Percentiles rank a stretch among this genome's conserved stretches.
Evolutionary conservation across 352 stramenopile species (phyloP).

Genomic region (Phytopythium sindhum): DNA sequence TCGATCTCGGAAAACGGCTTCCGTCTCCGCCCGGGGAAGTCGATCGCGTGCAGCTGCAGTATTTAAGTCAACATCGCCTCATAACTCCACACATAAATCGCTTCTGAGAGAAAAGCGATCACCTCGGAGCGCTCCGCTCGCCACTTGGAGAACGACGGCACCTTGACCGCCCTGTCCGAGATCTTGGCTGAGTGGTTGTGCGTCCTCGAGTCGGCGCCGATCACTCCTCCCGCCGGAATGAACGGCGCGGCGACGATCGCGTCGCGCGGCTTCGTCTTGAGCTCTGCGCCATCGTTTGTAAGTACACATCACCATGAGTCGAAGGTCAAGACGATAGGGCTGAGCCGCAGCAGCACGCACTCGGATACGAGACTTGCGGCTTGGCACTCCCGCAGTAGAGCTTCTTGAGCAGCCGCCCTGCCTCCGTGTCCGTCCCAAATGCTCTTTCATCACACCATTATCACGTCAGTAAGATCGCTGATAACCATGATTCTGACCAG

Average conservation of each 20-base stretch:
- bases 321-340: neutral
- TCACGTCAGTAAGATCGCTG: neutral
- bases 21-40: constrained; percentile 39
- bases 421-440: constrained; percentile 75
- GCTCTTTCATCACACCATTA: constrained; percentile 23
- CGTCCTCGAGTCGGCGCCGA: constrained; percentile 41
- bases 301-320: too few relatives aligned
- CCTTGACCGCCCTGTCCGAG: constrained; percentile 61
- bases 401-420: constrained; percentile 67
- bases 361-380: constrained; percentile 68
- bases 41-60: constrained; percentile 58
- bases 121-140: constrained; percentile 33
- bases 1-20: constrained; percentile 73
- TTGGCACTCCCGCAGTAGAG: constrained; percentile 68
- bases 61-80: neutral
- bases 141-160: constrained; percentile 28
- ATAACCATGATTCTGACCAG: neutral
- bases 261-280: constrained; percentile 45
- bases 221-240: constrained; percentile 51
- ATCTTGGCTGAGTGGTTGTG: constrained; percentile 44
- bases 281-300: constrained; percentile 23
- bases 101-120: neutral
- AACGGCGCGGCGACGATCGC: constrained; percentile 34
- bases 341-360: constrained; percentile 22
- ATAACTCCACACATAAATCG: neutral